phyloP scores from a whole-genome alignment of 768 basidiomycete species.

The Jaapia argillacea region DNA sequence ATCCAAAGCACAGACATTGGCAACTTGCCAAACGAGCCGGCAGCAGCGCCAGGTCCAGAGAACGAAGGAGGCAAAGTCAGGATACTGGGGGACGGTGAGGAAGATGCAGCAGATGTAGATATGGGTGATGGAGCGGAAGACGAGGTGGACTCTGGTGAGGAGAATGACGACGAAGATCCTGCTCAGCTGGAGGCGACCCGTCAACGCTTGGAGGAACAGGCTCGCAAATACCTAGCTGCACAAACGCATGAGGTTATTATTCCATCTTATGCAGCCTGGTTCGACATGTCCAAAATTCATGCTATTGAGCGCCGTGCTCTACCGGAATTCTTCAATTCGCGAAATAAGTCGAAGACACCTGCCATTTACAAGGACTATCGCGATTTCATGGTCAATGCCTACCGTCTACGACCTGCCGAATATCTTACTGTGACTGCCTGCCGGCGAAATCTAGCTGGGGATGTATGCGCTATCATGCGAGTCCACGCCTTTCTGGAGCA shows the following conservation, averaged over 20 bases:
- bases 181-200: slow-evolving; percentile 77
- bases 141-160: slow-evolving; percentile 68
- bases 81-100: slow-evolving; percentile 46
- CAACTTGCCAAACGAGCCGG: slow-evolving; percentile 44
- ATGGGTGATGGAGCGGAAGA: slow-evolving; percentile 77
- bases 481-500: slow-evolving; percentile 98
- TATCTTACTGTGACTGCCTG: slow-evolving; percentile 98
- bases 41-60: slow-evolving; percentile 20
- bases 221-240: slow-evolving; percentile 88
- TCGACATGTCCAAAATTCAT: slow-evolving; percentile 90
- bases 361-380: slow-evolving; percentile 98
- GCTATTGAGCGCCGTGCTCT: slow-evolving; percentile 85
- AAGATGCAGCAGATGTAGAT: slow-evolving; percentile 65
- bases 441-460: slow-evolving; percentile 90
- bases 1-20: slow-evolving; percentile 69
- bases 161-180: slow-evolving; percentile 80
- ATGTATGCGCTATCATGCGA: slow-evolving; percentile 97
- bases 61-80: slow-evolving; percentile 21
- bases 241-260: slow-evolving; percentile 97
- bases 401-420: slow-evolving; percentile 85
- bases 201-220: slow-evolving; percentile 73
- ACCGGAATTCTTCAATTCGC: slow-evolving; percentile 96
- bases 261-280: slow-evolving; percentile 97
- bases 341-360: slow-evolving; percentile 92
- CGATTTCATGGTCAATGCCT: slow-evolving; percentile 99